Base-by-base conservation (phyloP, 129 eudicot genomes). In the Glebionis coronaria region DNA sequence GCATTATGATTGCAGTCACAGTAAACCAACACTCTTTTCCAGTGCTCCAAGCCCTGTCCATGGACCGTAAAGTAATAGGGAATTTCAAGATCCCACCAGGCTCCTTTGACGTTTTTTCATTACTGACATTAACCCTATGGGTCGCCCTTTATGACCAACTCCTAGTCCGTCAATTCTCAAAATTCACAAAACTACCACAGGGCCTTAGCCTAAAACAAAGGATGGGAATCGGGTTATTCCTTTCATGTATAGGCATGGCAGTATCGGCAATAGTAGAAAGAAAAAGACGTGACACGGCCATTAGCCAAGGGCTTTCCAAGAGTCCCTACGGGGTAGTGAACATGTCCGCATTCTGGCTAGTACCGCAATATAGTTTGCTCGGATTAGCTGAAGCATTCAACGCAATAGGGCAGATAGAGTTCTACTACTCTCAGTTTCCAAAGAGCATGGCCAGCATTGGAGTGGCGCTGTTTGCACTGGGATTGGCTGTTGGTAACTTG, bases 401-500 rank as follows among this genome's bases (percentile, higher is more conserved):
- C 61, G 95, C 95, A 12, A 85, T 91, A 6, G 97, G 90, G 53
- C 97, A 87, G 56, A 85, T 76, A 27, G 88, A 91, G 69, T 86
- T 83, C 60, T 91, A 81, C 51, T 91, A 88, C 65, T 81, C 97
- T 15, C 88, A 88, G 66, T 83, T 91, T 62, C 96, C 97, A 0
- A 88, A 83, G 73, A 91, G 87, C 54, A 91, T 91, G 97, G 68
- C 84, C 35, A 91, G 97, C 57, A 78, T 91, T 35, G 97, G 83
- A 0, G 85, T 83, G 55, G 79, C 87, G n/a, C 87, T 91, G 2
- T 85, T 82, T 70, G 76, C 86, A 38, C 64, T 91, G 20, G 90
- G 90, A 4, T 56, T 73, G 80, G 94, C 81, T 0, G 61, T 88
- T 7, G 96, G 83, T 7, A 85, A 82, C 75, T 46, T 91, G 63